A percentile compares a stretch with the other conserved stretches of the same genome.
Evolutionary conservation across 495 filamentous ascomycete genomes (phyloP).

Genomic region (Penicillium lividum): DNA sequence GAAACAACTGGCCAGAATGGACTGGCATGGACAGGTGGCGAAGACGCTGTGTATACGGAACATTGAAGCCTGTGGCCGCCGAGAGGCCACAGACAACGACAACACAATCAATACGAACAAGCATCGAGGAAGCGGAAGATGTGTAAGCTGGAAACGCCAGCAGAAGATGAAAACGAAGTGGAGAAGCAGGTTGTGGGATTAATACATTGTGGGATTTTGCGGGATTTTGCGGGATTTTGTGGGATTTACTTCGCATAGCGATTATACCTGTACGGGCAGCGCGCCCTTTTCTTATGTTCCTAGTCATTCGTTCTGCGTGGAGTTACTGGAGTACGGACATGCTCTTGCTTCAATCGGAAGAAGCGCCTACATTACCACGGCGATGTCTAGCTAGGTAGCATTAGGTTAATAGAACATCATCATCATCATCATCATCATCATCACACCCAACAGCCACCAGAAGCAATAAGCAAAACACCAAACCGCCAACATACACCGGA

Average conservation of each 20-base stretch:
- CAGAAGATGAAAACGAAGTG: too few relatives aligned
- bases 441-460: too few relatives aligned
- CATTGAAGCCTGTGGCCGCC: neutral
- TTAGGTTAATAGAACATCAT: conserved; percentile 2
- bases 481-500: too few relatives aligned
- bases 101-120: neutral
- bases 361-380: conserved; percentile 1
- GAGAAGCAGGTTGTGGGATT: neutral
- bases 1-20: neutral
- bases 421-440: conserved; percentile 1
- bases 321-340: neutral
- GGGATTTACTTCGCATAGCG: neutral
- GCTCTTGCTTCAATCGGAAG: neutral
- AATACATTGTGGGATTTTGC: too few relatives aligned
- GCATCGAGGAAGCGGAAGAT: too few relatives aligned
- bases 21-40: conserved; percentile 1
- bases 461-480: too few relatives aligned
- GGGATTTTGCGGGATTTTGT: too few relatives aligned
- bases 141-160: neutral
- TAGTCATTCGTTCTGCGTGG: neutral
- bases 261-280: neutral
- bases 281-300: neutral
- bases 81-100: neutral
- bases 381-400: conserved; percentile 1
- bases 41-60: conserved; percentile 2